Evolutionary conservation across 2,329 filamentous ascomycete species (phyloP).

Genomic region (Hawksworthiomyces lignivorus): DNA sequence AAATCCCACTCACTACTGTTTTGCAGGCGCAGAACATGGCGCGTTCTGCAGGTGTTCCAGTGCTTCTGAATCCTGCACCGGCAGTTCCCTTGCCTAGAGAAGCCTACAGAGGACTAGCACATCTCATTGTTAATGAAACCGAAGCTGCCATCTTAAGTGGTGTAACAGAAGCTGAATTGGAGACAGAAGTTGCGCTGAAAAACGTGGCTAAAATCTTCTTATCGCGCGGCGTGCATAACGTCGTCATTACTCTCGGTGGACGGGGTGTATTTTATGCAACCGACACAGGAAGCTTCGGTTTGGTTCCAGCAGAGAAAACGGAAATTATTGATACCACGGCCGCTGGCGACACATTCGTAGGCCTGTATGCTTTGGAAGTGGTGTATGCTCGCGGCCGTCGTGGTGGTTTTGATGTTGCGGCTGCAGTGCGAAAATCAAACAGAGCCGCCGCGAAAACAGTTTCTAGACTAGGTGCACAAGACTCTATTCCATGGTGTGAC

Average conservation of each 20-base stretch:
- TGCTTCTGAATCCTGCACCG: slow-evolving; percentile 65
- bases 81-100: slow-evolving; percentile 27
- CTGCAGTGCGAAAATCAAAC: slow-evolving; percentile 54
- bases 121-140: slow-evolving; percentile 67
- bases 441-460: slow-evolving; percentile 57
- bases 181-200: slow-evolving; percentile 24
- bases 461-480: slow-evolving; percentile 56
- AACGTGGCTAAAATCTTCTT: slow-evolving; percentile 46
- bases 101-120: slow-evolving; percentile 38
- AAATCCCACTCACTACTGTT: slow-evolving; percentile 48
- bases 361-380: slow-evolving; percentile 70
- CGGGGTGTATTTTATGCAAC: slow-evolving; percentile 66
- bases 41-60: slow-evolving; percentile 33
- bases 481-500: slow-evolving; percentile 58
- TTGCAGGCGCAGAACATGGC: slow-evolving; percentile 38
- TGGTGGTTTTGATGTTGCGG: slow-evolving; percentile 52
- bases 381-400: slow-evolving; percentile 36
- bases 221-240: slow-evolving; percentile 58
- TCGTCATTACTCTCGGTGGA: slow-evolving; percentile 78
- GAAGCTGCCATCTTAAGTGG: slow-evolving; percentile 56
- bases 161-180: slow-evolving; percentile 25
- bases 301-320: slow-evolving; percentile 49
- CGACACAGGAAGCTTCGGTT: slow-evolving; percentile 22
- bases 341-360: slow-evolving; percentile 91
- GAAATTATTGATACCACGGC: slow-evolving; percentile 85